Base-by-base conservation (phyloP, 1,139 yeast genomes). In the Magnusiomyces magnusii region DNA sequence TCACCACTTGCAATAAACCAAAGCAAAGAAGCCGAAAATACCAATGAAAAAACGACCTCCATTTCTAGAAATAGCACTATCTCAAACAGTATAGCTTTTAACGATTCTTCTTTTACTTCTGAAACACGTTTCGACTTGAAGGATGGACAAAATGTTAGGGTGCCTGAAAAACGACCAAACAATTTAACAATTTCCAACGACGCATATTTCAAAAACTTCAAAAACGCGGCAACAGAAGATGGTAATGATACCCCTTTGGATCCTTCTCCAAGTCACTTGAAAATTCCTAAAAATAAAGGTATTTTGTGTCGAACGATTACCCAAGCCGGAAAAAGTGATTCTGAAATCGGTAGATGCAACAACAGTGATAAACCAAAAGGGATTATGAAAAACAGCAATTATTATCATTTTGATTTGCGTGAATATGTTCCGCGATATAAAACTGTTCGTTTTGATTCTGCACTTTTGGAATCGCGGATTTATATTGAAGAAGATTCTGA, bases 341-440 rank as follows among this genome's bases (percentile, higher is more conserved):
- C 19, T n/a, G 19, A 39, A 39, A 39, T 3, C 19, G 10, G 10
- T 15, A 10, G 3, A 9, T 3, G 7, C 3, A n/a, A 17, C 3
- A 39, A 44, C 9, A 23, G 21, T 23, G 15, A 10, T 3, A 19
- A 44, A 19, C 27, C 27, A 21, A 44, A 44, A 25, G 49, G 49
- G 3, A 27, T 42, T 25, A 21, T 53, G 13, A 44, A 47, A 34
- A 17, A 23, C 21, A 47, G 10, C 3, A 36, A 50, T 59, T 60
- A 56, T 50, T 57, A 31, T 61, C 60, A 57, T 44, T 54, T 21
- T 54, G 66, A 36, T 25, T 55, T 7, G 52, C 52, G 24, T 64
- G 60, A 10, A 39, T 55, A 27, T 41, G 55, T 13, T 56, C 57
- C 25, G 56, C 61, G 50, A 55, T 53, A 42, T 53, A 58, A 19